Conservation (phyloP, 2,329 filamentous ascomycete species). For the Endocalyx cinctus region DNA sequence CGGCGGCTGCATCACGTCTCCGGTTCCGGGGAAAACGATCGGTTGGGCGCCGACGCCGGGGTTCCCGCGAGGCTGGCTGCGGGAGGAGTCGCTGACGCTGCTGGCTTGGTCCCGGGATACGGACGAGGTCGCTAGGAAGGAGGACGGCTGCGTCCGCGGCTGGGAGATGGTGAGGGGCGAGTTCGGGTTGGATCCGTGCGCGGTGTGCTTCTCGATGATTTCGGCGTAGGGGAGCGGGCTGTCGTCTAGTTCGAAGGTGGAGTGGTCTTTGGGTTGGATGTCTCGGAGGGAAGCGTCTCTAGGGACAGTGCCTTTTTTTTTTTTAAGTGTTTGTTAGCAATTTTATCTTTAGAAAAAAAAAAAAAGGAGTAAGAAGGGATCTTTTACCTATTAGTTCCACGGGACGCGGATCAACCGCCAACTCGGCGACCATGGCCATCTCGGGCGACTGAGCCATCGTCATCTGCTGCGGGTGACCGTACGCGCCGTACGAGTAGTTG, state of each 20-base stretch:
- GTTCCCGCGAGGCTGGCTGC: slow-evolving; percentile 3
- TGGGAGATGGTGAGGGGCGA: slow-evolving; percentile 15
- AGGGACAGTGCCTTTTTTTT: no score
- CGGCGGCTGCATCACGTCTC: no score
- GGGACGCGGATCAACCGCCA: slow-evolving; percentile 37
- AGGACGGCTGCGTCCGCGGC: slow-evolving; percentile 23
- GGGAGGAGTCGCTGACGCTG: slow-evolving; percentile 17
- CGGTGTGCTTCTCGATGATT: slow-evolving; percentile 33
- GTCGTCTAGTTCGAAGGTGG: slow-evolving; percentile 40
- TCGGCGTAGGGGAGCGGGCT: slow-evolving; percentile 36
- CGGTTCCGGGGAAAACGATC: no score
- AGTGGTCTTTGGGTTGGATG: no score
- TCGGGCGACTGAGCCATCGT: slow-evolving; percentile 5
- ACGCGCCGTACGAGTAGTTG: no score
- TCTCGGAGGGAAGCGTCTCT: no score
- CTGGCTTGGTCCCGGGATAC: slow-evolving; percentile 27
- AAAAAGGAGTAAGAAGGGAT: slow-evolving; percentile 2
- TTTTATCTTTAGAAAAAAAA: slow-evolving; percentile 12
- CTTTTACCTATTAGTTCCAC: slow-evolving; percentile 42
- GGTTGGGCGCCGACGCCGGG: no score
- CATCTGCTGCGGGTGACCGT: no score
- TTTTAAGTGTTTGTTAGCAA: no score
- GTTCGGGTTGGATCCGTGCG: slow-evolving; percentile 18
- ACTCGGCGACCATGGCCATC: slow-evolving; percentile 27
- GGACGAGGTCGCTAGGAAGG: slow-evolving; percentile 17